phyloP scores from a whole-genome alignment of 1,284 basidiomycete species.

The Chiua sp. region DNA sequence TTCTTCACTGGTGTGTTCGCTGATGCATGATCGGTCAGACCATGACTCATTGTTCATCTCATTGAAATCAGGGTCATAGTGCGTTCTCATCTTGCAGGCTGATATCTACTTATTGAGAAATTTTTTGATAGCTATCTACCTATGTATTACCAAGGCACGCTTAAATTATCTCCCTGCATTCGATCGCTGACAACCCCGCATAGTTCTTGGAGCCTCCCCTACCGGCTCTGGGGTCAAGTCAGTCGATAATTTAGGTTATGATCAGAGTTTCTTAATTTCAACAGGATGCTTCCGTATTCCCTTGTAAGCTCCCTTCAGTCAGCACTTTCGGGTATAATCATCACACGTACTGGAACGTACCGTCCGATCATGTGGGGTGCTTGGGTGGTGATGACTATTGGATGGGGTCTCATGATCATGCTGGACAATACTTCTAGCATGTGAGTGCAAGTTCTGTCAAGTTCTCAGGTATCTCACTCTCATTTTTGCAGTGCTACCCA shows the following conservation, averaged over 20 bases:
- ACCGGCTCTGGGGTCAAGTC: constrained; percentile 47
- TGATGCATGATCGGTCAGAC: not conserved
- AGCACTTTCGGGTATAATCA: constrained; percentile 41
- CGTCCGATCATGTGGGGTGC: constrained; percentile 42
- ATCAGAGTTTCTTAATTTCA: not conserved
- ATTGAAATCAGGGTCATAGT: constrained; percentile 31
- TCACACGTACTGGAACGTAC: constrained; percentile 43
- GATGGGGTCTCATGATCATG: constrained; percentile 43
- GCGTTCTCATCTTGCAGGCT: constrained; percentile 2
- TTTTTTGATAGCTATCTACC: constrained; percentile 33
- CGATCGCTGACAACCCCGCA: constrained; percentile 21
- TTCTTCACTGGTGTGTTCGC: constrained; percentile 42
- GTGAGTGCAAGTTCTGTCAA: constrained; percentile 15
- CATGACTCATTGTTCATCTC: not conserved
- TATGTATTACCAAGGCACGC: constrained; percentile 35
- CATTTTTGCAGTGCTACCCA: constrained; percentile 29
- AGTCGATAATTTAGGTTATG: not conserved
- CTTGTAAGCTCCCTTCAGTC: constrained; percentile 41
- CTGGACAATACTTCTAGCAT: constrained; percentile 36
- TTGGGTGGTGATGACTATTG: constrained; percentile 38
- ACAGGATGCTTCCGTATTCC: constrained; percentile 49
- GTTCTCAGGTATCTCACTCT: not conserved
- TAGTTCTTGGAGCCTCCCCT: constrained; percentile 49
- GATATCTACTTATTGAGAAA: constrained; percentile 6
- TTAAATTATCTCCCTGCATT: constrained; percentile 6